Evolutionary conservation across 805 yeast genomes (phyloP).

Genomic region (Candida wancherniae): DNA sequence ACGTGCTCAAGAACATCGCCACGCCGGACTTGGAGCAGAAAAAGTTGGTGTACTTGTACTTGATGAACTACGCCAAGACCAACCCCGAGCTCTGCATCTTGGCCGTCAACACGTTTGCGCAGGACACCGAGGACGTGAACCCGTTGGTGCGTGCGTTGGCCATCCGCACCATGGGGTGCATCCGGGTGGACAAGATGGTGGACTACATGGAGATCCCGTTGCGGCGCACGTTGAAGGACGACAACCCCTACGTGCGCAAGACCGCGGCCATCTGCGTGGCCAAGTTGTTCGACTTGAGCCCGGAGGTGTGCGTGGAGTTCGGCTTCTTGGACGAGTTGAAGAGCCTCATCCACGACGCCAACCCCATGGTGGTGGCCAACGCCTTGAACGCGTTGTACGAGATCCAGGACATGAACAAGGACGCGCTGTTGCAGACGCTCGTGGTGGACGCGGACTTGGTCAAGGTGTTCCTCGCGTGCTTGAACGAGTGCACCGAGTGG

Average conservation of each 20-base stretch:
- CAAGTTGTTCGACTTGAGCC: conserved; percentile 81
- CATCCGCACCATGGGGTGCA: conserved; percentile 97
- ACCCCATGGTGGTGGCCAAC: conserved; percentile 97
- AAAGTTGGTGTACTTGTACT: conserved; percentile 86
- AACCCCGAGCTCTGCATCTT: conserved; percentile 94
- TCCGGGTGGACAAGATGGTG: conserved; percentile 89
- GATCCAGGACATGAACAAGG: conserved; percentile 64
- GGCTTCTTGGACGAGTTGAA: conserved; percentile 74
- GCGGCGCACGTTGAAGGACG: conserved; percentile 79
- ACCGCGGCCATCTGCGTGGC: conserved; percentile 98
- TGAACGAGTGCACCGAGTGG: conserved; percentile 99
- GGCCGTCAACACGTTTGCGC: conserved; percentile 95
- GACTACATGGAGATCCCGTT: conserved; percentile 92
- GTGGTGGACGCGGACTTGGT: conserved; percentile 39
- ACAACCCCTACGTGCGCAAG: conserved; percentile 94
- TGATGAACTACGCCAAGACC: conserved; percentile 96
- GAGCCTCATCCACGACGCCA: conserved; percentile 71
- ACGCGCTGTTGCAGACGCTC: conserved; percentile 35
- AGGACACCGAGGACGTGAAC: conserved; percentile 93
- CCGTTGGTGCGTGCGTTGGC: conserved; percentile 95
- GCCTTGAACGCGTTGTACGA: conserved; percentile 83
- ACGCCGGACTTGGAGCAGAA: conserved; percentile 96
- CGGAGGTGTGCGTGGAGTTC: conserved; percentile 75
- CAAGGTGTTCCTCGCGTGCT: conserved; percentile 67
- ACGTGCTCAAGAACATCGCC: conserved; percentile 92